Evolutionary conservation across 192 early-diverging fungal genomes (phyloP).

Genomic region (Podila epicladia): DNA sequence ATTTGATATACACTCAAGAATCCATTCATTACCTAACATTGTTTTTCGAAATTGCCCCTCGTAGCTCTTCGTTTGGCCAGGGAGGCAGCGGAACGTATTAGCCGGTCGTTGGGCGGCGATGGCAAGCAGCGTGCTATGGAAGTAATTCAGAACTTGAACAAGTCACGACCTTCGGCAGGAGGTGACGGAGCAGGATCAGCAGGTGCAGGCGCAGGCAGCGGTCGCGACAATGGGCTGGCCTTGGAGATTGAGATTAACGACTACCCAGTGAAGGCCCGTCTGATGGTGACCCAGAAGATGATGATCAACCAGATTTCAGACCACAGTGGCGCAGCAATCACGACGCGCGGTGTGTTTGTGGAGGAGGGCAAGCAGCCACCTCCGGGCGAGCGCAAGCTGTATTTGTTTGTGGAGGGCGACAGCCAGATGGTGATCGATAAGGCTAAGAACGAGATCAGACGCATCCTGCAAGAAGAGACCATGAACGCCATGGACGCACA

Average conservation of each 20-base stretch:
- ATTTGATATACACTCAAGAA: background rate
- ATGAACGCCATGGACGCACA: constrained; percentile 76
- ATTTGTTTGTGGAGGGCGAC: constrained; percentile 96
- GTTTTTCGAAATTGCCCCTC: background rate
- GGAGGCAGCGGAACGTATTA: constrained; percentile 36
- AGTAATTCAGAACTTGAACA: constrained; percentile 42
- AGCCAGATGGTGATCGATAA: constrained; percentile 88
- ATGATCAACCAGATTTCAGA: constrained; percentile 91
- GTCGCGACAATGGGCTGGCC: constrained; percentile 64
- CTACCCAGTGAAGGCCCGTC: constrained; percentile 94
- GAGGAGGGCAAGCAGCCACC: constrained; percentile 84
- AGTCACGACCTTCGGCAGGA: constrained; percentile 59
- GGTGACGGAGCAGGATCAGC: constrained; percentile 56
- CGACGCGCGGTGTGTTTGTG: constrained; percentile 91
- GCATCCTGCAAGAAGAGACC: constrained; percentile 90
- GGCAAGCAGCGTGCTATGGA: constrained; percentile 44
- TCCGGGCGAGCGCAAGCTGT: constrained; percentile 87
- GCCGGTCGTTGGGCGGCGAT: constrained; percentile 28
- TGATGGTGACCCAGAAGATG: constrained; percentile 94
- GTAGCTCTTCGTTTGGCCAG: constrained; percentile 42
- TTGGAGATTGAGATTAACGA: constrained; percentile 98
- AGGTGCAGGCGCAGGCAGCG: constrained; percentile 24
- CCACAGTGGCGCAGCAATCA: constrained; percentile 94
- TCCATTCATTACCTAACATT: background rate
- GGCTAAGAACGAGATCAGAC: constrained; percentile 93